phyloP scores from a whole-genome alignment of 2,329 filamentous ascomycete species.

The Colletotrichum higginsianum region DNA sequence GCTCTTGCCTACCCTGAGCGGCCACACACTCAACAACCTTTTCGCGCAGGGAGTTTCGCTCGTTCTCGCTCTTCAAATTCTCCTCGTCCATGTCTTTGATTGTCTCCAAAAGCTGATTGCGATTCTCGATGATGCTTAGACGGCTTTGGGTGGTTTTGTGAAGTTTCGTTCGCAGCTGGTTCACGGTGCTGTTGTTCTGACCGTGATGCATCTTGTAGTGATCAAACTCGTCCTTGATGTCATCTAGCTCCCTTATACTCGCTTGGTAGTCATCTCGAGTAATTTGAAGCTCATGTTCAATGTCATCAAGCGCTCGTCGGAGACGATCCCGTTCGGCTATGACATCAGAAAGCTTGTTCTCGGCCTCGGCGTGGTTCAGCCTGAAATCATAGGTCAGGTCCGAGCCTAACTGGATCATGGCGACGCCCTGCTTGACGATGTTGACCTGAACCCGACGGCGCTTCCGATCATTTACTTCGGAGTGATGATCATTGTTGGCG shows the following conservation, averaged over 20 bases:
- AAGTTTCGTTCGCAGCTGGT: background rate
- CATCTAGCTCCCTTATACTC: background rate
- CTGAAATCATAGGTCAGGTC: slow-evolving; percentile 24
- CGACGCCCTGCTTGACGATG: slow-evolving; percentile 15
- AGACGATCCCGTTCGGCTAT: slow-evolving; percentile 6
- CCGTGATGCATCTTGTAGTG: background rate
- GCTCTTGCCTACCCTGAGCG: background rate
- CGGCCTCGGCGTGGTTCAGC: slow-evolving; percentile 2
- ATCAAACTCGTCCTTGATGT: background rate
- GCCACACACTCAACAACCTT: background rate
- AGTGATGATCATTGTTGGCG: background rate
- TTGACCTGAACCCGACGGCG: slow-evolving; percentile 28
- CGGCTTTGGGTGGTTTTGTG: background rate
- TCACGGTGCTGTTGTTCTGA: background rate
- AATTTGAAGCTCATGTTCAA: background rate
- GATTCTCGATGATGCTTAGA: background rate
- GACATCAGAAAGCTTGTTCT: slow-evolving; percentile 11
- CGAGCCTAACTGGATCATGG: slow-evolving; percentile 6
- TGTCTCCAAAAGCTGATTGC: background rate
- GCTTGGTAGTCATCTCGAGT: background rate
- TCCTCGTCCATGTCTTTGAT: background rate
- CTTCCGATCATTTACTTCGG: slow-evolving; percentile 3
- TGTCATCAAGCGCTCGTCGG: background rate
- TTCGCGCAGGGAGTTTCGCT: background rate
- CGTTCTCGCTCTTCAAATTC: background rate